Base-by-base conservation (phyloP, 305 asterid species). In the Fraxinus sp. region DNA sequence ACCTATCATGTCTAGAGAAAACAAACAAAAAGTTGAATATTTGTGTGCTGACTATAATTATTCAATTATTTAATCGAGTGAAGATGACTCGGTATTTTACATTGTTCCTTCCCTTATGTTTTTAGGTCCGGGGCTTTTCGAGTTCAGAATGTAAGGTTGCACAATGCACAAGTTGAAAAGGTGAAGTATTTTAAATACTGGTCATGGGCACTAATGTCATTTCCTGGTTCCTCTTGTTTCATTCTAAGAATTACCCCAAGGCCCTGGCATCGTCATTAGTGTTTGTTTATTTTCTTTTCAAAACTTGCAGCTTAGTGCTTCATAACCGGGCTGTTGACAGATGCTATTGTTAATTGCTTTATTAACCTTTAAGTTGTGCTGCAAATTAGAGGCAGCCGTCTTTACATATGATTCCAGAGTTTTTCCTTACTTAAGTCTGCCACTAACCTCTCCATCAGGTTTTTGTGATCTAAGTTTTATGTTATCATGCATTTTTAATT, bases 101-200 rank as follows among this genome's bases (percentile, higher is more conserved):
- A 9, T 24, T 64, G 11, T 74, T 80, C 49, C 78, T 79, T 71
- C 76, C 80, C 78, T 74, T 79, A 64, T 82, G 36, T 82, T 82
- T 87, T 24, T 37, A 95, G 99, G 91, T 85, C 91, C 44, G 84
- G 80, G 85, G 71, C 73, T 84, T 92, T 89, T 84, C 93, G 84
- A 85, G 88, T 88, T 88, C 94, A 88, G 78, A 84, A 89, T 80
- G 85, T 81, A 59, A 66, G 92, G 44, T 80, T 86, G 86, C 88
- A 81, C 84, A 88, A 74, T 80, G 84, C 84, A 57, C 91, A 89
- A 86, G 81, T 90, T 88, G 98, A 95, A 82, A 94, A 92, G 98
- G 99, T 95, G 88, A 85, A 81, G 81, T 78, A 74, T 78, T 77
- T 85, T 33, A 33, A 33, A 71, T 26, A 39, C 83, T 32, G 3